Base-by-base conservation (phyloP, 2,329 filamentous ascomycete species). In the Metarhizium humberi region DNA sequence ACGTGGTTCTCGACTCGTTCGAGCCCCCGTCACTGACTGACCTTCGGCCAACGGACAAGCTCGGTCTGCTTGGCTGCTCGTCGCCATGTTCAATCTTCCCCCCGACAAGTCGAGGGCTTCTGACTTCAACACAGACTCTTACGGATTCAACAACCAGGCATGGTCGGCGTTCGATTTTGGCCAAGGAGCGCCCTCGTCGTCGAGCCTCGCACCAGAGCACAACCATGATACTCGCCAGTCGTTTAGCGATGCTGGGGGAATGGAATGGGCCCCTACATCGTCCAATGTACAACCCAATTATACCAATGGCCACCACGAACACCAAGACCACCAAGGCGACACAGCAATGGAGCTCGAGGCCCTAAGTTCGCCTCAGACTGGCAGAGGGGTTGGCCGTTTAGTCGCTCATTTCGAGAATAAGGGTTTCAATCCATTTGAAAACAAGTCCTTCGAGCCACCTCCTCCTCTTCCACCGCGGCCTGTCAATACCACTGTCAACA, bases 341-440 rank as follows among this genome's bases (percentile, higher is more conserved):
- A 50, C 62, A 52, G 61, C 63, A 58, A 60, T 69, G 36, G 65
- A 70, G 54, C 58, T 69, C 25, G 60, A 64, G 40, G 58, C 60
- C 25, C 61, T 68, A 55, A 59, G 51, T 47, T 48, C 63, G n/a
- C 46, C 57, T 36, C 66, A 67, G 32, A 58, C 50, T 42, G 59
- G 57, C 36, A 58, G 61, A 18, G 56, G 59, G 25, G 71, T 73
- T 51, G 67, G 70, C 49, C 69, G 70, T 49, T 58, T 74, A 50
- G 68, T 73, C 55, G 69, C 71, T 51, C 71, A 73, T 51, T 74
- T 74, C 60, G 72, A 74, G 53, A 72, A 68, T 55, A 72, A 71
- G 55, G 66, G 61, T 50, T 59, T 58, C 50, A 46, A 32, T 47
- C 54, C 60, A 50, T 74, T 74, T 57, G 72, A 74, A 51, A 70